Evolutionary conservation across 192 early-diverging fungal genomes (phyloP).

Genomic region (Linderina pennispora): DNA sequence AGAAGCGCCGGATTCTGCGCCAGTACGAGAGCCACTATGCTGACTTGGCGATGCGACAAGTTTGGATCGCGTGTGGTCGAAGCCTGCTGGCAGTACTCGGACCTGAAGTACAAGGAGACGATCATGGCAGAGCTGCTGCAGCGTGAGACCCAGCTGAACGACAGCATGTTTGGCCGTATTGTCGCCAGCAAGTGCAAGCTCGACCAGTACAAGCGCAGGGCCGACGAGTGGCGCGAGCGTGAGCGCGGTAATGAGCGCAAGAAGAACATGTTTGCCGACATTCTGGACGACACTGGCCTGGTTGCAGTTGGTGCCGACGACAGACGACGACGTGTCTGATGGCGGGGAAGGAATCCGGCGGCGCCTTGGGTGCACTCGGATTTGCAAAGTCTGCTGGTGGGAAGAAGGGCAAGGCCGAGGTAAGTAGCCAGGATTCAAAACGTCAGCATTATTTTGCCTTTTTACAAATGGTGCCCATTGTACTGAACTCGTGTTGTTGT

Average conservation of each 20-base stretch:
- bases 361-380: no score
- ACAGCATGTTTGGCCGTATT: constrained; percentile 65
- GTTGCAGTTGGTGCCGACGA: no score
- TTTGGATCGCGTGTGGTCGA: constrained; percentile 79
- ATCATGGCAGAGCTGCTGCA: constrained; percentile 67
- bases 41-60: constrained; percentile 58
- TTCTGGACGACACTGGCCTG: constrained; percentile 51
- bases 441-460: no score
- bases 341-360: no score
- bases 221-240: constrained; percentile 72
- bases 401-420: no score
- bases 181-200: constrained; percentile 73
- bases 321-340: no score
- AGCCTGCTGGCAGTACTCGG: constrained; percentile 64
- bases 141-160: constrained; percentile 48
- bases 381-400: no score
- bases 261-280: constrained; percentile 74
- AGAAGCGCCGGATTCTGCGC: constrained; percentile 60
- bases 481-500: no score
- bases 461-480: no score
- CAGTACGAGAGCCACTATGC: constrained; percentile 53
- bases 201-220: constrained; percentile 64
- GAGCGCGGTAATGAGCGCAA: constrained; percentile 68
- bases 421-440: no score
- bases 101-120: constrained; percentile 57